A percentile compares a stretch with the other conserved stretches of the same genome.
Conservation (phyloP, 352 stramenopile species). For the Pythium periplocum region DNA sequence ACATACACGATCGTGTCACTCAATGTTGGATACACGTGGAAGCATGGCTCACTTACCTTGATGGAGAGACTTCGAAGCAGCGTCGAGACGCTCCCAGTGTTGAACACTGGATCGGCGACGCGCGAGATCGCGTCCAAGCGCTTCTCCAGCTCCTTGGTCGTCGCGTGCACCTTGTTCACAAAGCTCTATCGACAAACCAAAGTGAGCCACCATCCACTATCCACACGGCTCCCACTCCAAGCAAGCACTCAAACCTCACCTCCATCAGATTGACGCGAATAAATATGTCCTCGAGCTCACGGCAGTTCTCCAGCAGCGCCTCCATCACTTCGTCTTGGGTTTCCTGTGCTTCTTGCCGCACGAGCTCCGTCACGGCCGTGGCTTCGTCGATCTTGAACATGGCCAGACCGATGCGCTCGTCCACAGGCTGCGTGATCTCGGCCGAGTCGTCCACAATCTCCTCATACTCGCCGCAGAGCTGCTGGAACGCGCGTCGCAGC, state of each 20-base stretch:
- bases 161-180: constrained; percentile 44
- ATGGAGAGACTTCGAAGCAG: constrained; percentile 61
- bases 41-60: constrained; percentile 24
- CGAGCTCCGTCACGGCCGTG: constrained; percentile 34
- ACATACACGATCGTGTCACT: no score
- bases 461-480: constrained; percentile 59
- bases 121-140: constrained; percentile 49
- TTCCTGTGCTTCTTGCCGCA: constrained; percentile 48
- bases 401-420: constrained; percentile 70
- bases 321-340: constrained; percentile 43
- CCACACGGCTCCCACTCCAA: not conserved
- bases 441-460: constrained; percentile 60
- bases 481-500: constrained; percentile 46
- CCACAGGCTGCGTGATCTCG: constrained; percentile 44
- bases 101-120: constrained; percentile 54
- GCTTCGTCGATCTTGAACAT: constrained; percentile 84
- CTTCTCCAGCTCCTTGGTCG: constrained; percentile 59
- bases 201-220: not conserved
- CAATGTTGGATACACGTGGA: no score
- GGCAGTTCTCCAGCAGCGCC: constrained; percentile 56
- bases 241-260: constrained; percentile 17
- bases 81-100: constrained; percentile 43
- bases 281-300: constrained; percentile 78
- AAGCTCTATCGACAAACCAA: constrained; percentile 34
- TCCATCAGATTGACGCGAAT: constrained; percentile 72